phyloP scores from a whole-genome alignment of 495 filamentous ascomycete species.

The Glonium stellatum region DNA sequence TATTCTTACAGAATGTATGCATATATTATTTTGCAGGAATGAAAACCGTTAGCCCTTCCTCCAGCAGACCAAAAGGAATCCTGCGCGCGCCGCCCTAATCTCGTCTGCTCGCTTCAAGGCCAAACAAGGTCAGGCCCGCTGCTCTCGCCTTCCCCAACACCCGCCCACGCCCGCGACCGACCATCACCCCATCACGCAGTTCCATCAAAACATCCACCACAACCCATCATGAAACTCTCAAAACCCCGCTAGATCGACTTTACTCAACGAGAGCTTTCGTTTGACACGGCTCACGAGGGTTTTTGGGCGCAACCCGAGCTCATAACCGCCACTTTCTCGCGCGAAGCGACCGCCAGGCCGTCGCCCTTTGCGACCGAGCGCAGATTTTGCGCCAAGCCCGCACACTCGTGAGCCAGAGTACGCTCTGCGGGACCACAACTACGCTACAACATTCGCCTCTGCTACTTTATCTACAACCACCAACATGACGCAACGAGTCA shows the following conservation, averaged over 20 bases:
- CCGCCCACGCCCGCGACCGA: not conserved
- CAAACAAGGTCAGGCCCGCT: constrained; percentile 1
- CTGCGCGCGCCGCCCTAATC: not conserved
- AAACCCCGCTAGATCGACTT: constrained; percentile 1
- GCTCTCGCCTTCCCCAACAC: not conserved
- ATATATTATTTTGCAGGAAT: too few species aligned
- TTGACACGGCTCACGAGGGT: not conserved
- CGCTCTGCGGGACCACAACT: not conserved
- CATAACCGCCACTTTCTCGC: not conserved
- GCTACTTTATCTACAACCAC: not conserved
- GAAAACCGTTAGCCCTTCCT: too few species aligned
- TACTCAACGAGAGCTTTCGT: not conserved
- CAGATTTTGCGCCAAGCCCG: not conserved
- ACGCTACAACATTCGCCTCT: not conserved
- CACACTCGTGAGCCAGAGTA: not conserved
- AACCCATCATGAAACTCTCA: not conserved
- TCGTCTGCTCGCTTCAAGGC: not conserved
- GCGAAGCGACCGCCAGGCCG: not conserved
- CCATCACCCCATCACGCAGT: not conserved
- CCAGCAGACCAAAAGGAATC: too few species aligned
- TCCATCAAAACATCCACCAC: not conserved
- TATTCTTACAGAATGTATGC: too few species aligned
- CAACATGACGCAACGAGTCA: constrained; percentile 30
- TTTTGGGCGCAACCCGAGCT: not conserved
- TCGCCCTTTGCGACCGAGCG: not conserved